Evolutionary conservation across 176 grass and related monocot genomes (phyloP), one percentile per base, ranked within the genome.

Genomic region (Bromus sterilis): DNA sequence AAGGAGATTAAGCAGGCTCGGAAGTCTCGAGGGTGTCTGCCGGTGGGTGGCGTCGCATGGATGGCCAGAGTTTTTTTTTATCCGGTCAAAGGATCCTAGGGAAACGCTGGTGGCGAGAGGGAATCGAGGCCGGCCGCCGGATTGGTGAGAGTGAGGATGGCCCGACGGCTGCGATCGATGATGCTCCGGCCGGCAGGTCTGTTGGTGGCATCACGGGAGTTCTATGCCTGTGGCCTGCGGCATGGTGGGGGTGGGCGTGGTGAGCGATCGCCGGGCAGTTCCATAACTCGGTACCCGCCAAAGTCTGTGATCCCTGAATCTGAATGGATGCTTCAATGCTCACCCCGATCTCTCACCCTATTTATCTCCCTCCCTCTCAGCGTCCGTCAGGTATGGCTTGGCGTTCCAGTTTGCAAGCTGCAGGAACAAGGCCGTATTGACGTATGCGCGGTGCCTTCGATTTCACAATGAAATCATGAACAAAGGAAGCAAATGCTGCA

Each of bases 71-170:
- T 36, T 39, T 35, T 39, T 35, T 76, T 40, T 1, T 1, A 60
- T 15, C 30, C 82, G 87, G 55, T 81, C 78, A 81, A 89, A 77
- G 82, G 68, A 81, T 80, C 82, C 87, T 41, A 81, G 71, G 77
- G 63, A 61, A 57, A 74, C 46, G 86, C 9, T 72, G 44, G 28
- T 4, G 24, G 37, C 23, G 32, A 25, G 87, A 85, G 62, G 32
- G 70, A 53, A 89, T 85, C 43, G 67, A 41, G 77, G 87, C 24
- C 39, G 61, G 5, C 51, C 82, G 77, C 51, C 70, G 49, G 87
- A 80, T 85, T 23, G 53, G 87, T 63, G 61, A 44, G 71, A 56
- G 40, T 33, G 2, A n/a, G 5, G 29, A 1, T 7, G 68, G 7
- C 4, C 24, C 63, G 61, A 82, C 80, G 80, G 75, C 75, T 4